Percentiles rank a stretch among this genome's conserved stretches.
Evolutionary conservation across 495 filamentous ascomycete species (phyloP).

Genomic region (Penicillium manginii): DNA sequence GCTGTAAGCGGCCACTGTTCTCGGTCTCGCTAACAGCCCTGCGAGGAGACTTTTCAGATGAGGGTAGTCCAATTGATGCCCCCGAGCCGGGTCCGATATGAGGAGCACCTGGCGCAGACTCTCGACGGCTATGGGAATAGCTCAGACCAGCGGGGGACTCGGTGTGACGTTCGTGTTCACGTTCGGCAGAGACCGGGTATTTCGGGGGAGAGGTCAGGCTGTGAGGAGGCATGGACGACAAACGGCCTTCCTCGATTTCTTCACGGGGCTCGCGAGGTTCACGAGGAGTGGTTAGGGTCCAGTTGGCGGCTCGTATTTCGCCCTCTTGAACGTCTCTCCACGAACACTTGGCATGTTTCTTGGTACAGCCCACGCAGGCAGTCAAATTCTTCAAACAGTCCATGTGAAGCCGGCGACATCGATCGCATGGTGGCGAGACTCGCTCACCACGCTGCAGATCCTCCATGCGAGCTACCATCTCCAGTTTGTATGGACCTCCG

Average conservation of each 20-base stretch:
- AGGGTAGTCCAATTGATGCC: slow-evolving; percentile 14
- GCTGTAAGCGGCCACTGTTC: slow-evolving; percentile 20
- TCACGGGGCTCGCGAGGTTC: slow-evolving; percentile 9
- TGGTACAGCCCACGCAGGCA: slow-evolving; percentile 83
- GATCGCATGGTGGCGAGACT: slow-evolving; percentile 79
- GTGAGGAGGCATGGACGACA: slow-evolving; percentile 18
- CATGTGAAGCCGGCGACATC: slow-evolving; percentile 78
- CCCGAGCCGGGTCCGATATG: slow-evolving; percentile 18
- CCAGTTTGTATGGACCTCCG: slow-evolving; percentile 62
- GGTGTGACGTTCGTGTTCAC: slow-evolving; percentile 8
- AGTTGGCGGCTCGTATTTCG: slow-evolving; percentile 55
- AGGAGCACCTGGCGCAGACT: slow-evolving; percentile 37
- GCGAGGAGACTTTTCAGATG: slow-evolving; percentile 37
- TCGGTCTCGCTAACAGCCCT: slow-evolving; percentile 50
- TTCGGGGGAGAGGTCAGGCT: slow-evolving; percentile 17
- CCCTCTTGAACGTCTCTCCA: slow-evolving; percentile 78
- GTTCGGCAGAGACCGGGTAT: slow-evolving; percentile 26
- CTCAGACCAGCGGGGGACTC: slow-evolving; percentile 11
- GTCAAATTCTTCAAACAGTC: slow-evolving; percentile 84
- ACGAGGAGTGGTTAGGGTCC: slow-evolving; percentile 8
- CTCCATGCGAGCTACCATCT: slow-evolving; percentile 78
- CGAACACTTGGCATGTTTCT: slow-evolving; percentile 83
- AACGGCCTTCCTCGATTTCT: slow-evolving; percentile 24
- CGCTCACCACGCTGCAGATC: slow-evolving; percentile 70
- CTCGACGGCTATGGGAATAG: slow-evolving; percentile 29